Conservation (phyloP, 768 basidiomycete genomes). For the Suillus subalutaceus region DNA sequence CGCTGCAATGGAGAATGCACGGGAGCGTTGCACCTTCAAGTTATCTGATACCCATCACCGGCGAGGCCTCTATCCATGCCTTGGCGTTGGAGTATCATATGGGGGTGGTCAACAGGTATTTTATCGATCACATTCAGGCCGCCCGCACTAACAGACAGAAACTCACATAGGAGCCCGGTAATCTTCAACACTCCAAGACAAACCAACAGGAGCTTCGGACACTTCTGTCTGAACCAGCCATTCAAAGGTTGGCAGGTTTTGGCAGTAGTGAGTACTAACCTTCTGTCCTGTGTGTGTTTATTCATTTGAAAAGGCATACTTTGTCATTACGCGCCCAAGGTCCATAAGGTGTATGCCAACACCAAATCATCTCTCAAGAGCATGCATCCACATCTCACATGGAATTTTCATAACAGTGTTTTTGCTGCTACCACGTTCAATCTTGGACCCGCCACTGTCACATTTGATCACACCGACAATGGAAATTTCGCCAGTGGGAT, state of each 20-base stretch:
- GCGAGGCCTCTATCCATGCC: slow-evolving; percentile 23
- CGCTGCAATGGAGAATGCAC: not conserved
- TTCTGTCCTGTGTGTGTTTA: too few species aligned
- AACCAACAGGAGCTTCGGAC: not conserved
- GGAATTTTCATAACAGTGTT: slow-evolving; percentile 30
- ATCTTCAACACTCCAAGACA: not conserved
- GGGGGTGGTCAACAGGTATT: slow-evolving; percentile 30
- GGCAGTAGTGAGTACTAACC: slow-evolving; percentile 17
- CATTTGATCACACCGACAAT: slow-evolving; percentile 27
- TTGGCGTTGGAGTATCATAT: slow-evolving; percentile 28
- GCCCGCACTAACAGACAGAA: not conserved
- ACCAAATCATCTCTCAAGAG: not conserved
- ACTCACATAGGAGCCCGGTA: not conserved
- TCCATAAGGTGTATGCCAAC: slow-evolving; percentile 20
- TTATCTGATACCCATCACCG: not conserved
- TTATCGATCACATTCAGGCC: not conserved
- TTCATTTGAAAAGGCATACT: slow-evolving; percentile 16
- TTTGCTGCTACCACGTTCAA: slow-evolving; percentile 36
- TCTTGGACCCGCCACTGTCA: slow-evolving; percentile 24
- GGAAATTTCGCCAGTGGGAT: slow-evolving; percentile 35
- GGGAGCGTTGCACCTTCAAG: not conserved
- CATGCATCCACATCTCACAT: slow-evolving; percentile 12
- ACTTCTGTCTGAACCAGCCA: slow-evolving; percentile 7
- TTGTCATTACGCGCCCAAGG: slow-evolving; percentile 24
- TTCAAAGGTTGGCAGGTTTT: slow-evolving; percentile 25